Evolutionary conservation across 352 stramenopile genomes (phyloP), one percentile per base, ranked within the genome.

Genomic region (Plasmopara viticola): DNA sequence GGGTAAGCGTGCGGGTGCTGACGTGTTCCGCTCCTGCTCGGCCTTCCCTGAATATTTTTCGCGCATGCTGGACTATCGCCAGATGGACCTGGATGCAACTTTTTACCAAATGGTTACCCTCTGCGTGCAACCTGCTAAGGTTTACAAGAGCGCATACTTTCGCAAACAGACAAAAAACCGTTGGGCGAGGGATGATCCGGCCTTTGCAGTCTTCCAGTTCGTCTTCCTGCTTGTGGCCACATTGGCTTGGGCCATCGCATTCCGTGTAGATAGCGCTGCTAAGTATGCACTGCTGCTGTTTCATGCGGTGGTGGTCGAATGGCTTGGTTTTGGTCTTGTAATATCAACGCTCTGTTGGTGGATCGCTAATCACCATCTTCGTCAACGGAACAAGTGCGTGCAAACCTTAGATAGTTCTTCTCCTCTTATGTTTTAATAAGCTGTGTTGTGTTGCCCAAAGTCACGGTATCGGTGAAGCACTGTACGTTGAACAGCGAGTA

Each of bases 131-230:
- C 84, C 84, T 2, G 59, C 75, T 30, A 95, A 95, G 58, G 84
- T 95, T 31, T 95, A 90, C 66, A 90, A 90, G 60, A 93, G 80
- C 55, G 79, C 79, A 1, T 90, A 90, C 55, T 93, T 90, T 58
- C 79, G 79, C 50, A 90, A 90, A 54, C 79, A 98, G 70, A 99
- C 95, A 28, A 99, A 98, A 77, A 98, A 99, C 66, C 95, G 97
- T 44, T 99, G 97, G 97, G 95, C 96, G 14, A 71, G 97, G 44
- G 97, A 99, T 62, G 92, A 98, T 62, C 93, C 93, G 6, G 96
- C 95, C 5, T 99, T 99, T 78, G 87, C 89, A 5, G 92, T 98
- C 35, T 86, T 99, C 39, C 92, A 98, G 68, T 71, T 95, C 38
- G 58, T 92, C 18, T 97, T 98, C 64, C 60, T 99, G 5, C 61